These are phyloP conservation scores for Plasmodium berghei DNA, from an alignment of 169 alveolate species.

Conservation along the genomic window DNA sequence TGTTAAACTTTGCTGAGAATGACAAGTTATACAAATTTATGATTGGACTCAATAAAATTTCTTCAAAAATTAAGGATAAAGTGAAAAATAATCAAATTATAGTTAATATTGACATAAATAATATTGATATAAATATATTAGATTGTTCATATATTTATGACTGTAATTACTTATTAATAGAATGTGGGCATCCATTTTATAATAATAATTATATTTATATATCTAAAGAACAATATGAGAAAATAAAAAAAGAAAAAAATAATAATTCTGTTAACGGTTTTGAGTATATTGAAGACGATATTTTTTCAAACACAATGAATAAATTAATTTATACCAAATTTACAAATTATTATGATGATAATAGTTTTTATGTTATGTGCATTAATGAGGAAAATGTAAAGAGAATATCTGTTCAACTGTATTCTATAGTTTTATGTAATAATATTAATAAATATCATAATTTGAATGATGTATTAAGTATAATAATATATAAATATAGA, in stretches of 20 bases:
- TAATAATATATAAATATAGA: conserved; percentile 33
- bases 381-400: conserved; percentile 36
- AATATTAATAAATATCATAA: conserved; percentile 8
- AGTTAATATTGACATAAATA: conserved; percentile 34
- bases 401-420: conserved; percentile 44
- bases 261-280: conserved; percentile 2
- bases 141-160: conserved; percentile 68
- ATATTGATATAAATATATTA: conserved; percentile 44
- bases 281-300: conserved; percentile 25
- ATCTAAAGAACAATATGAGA: conserved; percentile 60
- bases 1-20: background rate
- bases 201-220: conserved; percentile 34
- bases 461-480: conserved; percentile 40
- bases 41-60: conserved; percentile 18
- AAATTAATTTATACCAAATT: conserved; percentile 22
- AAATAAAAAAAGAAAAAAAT: conserved; percentile 14
- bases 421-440: conserved; percentile 32
- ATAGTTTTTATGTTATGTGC: conserved; percentile 53
- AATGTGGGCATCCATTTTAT: conserved; percentile 65
- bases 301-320: conserved; percentile 30
- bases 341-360: conserved; percentile 41
- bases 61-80: conserved; percentile 28
- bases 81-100: conserved; percentile 30
- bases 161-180: conserved; percentile 43
- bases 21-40: conserved; percentile 27